Evolutionary conservation across 768 basidiomycete genomes (phyloP).

Genomic region (Auricularia auricula-judae): DNA sequence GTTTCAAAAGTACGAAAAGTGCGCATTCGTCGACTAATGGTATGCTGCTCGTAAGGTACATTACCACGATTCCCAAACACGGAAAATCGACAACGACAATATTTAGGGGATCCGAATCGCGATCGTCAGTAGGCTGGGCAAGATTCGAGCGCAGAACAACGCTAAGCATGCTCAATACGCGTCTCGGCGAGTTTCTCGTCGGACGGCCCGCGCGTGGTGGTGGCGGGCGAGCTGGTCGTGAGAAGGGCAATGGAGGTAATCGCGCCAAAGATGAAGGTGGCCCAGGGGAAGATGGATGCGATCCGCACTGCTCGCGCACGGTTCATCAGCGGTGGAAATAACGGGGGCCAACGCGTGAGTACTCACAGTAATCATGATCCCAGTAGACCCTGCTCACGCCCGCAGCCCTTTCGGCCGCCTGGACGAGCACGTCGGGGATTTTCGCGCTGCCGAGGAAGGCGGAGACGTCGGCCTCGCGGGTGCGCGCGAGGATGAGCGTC

Average conservation of each 20-base stretch:
- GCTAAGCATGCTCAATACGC: too few relatives aligned
- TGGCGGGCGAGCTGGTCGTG: background rate
- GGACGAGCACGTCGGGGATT: background rate
- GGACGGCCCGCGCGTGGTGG: background rate
- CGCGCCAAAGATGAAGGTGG: background rate
- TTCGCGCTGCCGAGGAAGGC: background rate
- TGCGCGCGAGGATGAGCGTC: background rate
- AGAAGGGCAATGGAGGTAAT: background rate
- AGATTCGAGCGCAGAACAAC: too few relatives aligned
- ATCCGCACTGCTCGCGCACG: background rate
- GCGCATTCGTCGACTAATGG: too few relatives aligned
- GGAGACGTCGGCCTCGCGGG: background rate
- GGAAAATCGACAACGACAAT: too few relatives aligned
- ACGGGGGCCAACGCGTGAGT: background rate
- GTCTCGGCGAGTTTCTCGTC: too few relatives aligned
- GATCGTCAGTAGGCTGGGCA: too few relatives aligned
- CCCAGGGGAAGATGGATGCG: background rate
- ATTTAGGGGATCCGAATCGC: too few relatives aligned
- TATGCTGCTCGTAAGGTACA: too few relatives aligned
- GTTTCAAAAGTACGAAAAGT: too few relatives aligned
- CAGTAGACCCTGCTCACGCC: background rate
- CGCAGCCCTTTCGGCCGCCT: background rate
- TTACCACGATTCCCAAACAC: too few relatives aligned
- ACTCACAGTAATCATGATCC: background rate
- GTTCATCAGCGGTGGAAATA: background rate